These are phyloP conservation scores for Pyrus betulifolia DNA, from an alignment of 306 rosid species.

Conservation along the genomic window DNA sequence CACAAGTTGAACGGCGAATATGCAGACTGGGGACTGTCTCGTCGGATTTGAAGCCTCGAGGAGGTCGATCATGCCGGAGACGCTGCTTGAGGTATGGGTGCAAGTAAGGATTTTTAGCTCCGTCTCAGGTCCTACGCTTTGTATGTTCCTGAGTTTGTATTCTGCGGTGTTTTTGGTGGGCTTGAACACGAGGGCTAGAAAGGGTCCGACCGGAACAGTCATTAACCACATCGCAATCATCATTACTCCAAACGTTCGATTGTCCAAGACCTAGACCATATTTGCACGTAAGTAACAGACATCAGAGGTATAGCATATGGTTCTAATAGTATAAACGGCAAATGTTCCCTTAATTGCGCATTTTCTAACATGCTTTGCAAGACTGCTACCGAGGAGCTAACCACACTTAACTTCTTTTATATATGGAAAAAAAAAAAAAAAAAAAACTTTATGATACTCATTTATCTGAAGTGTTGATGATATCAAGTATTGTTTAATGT, in stretches of 20 bases:
- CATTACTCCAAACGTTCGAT: slow-evolving; percentile 18
- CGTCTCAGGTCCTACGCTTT: slow-evolving; percentile 19
- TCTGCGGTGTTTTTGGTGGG: not conserved
- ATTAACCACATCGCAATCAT: slow-evolving; percentile 15
- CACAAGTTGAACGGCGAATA: slow-evolving; percentile 28
- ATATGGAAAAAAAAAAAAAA: too few relatives aligned
- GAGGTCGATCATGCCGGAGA: slow-evolving; percentile 27
- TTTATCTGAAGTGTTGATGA: too few relatives aligned
- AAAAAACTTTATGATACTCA: too few relatives aligned
- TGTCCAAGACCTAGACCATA: slow-evolving; percentile 24
- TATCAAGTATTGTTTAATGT: too few relatives aligned
- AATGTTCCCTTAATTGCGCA: too few relatives aligned
- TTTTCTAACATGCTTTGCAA: too few relatives aligned
- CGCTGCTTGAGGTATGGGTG: slow-evolving; percentile 25
- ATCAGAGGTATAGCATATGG: too few relatives aligned
- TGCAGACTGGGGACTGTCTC: slow-evolving; percentile 15
- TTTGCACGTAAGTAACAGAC: not conserved
- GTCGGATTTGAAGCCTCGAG: slow-evolving; percentile 31
- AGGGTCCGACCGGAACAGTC: slow-evolving; percentile 30
- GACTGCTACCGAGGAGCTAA: too few relatives aligned
- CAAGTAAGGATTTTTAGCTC: slow-evolving; percentile 34
- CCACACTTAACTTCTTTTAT: too few relatives aligned
- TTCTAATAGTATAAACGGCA: too few relatives aligned
- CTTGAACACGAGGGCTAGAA: slow-evolving; percentile 19
- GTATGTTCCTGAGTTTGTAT: slow-evolving; percentile 22